Conservation (phyloP, 805 yeast species). For the Candida adriatica region DNA sequence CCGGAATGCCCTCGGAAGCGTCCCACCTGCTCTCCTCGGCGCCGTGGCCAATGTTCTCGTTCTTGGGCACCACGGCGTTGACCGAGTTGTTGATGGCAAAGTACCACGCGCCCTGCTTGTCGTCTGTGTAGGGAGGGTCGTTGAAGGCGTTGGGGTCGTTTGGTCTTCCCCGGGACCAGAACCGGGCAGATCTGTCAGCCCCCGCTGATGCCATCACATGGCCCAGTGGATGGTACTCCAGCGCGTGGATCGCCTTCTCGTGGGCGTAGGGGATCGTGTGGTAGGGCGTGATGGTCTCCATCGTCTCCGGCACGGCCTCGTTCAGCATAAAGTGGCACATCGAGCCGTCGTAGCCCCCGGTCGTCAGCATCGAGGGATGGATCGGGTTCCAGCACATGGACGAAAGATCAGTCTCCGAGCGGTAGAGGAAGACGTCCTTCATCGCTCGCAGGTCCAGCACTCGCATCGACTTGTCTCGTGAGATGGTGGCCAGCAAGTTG, state of each 20-base stretch:
- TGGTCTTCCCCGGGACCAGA: conserved; percentile 93
- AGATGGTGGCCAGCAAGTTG: conserved; percentile 74
- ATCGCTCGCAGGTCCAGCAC: conserved; percentile 83
- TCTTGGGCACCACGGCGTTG: conserved; percentile 27
- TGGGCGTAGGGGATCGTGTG: conserved; percentile 87
- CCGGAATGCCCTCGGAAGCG: conserved; percentile 12
- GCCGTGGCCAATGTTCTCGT: conserved; percentile 23
- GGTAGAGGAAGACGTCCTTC: conserved; percentile 65
- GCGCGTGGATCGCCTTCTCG: conserved; percentile 82
- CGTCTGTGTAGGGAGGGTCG: conserved; percentile 73
- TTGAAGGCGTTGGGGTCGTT: conserved; percentile 77
- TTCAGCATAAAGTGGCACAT: conserved; percentile 70
- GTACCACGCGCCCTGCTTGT: conserved; percentile 52
- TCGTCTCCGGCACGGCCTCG: conserved; percentile 26
- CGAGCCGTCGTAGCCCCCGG: conserved; percentile 89
- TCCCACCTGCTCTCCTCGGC: conserved; percentile 1
- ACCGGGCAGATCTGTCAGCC: conserved; percentile 84
- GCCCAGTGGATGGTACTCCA: conserved; percentile 92
- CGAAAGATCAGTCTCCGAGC: conserved; percentile 82
- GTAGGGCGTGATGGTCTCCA: conserved; percentile 35
- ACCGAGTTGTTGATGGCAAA: conserved; percentile 34
- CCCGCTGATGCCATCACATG: conserved; percentile 89
- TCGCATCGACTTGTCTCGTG: conserved; percentile 83
- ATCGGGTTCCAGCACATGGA: conserved; percentile 91
- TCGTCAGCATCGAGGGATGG: conserved; percentile 69